Evolutionary conservation across 768 basidiomycete genomes (phyloP), one percentile per base, ranked within the genome.

Genomic region (Tulasnella sp.): DNA sequence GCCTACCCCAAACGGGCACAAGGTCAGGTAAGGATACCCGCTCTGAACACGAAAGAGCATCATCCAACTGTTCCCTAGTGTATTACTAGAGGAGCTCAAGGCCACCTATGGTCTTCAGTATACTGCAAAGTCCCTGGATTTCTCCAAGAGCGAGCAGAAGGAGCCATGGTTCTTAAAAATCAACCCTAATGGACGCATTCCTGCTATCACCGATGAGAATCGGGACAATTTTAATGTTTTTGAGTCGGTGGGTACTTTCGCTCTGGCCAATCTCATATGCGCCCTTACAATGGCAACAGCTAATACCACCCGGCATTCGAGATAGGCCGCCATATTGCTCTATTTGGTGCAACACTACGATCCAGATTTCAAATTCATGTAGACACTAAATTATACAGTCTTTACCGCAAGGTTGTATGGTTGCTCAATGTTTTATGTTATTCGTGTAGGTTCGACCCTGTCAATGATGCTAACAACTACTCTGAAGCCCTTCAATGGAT

Each of bases 401-500:
- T 29, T 48, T 21, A 43, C 13, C 11, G 27, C 47, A 29, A 23
- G 21, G 42, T 19, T 43, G 19, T 13, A 21, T 48, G 27, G 5
- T 23, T 48, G n/a, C 47, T 5, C 15, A 38, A 15, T 38, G 34
- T n/a, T n/a, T n/a, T n/a, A n/a, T n/a, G n/a, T n/a, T 15, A 38
- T 7, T 5, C n/a, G 27, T 5, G n/a, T 48, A 48, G 73, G 66
- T 89, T 85, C 71, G 77, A 84, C 65, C 71, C 75, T 2, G 70
- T 65, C 19, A 74, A 67, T 3, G 69, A 73, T 26, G 56, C 66
- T 4, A 75, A 85, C 45, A 75, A 82, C 30, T 81, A 83, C 66
- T 84, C 80, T 66, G 82, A 85, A 71, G 76, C 81, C 73, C 66
- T 88, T 23, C 88, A 88, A 67, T 94, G 89, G 91, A 81, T 91